phyloP scores from a whole-genome alignment of 148 eudicot genomes.

The Cornus florida region DNA sequence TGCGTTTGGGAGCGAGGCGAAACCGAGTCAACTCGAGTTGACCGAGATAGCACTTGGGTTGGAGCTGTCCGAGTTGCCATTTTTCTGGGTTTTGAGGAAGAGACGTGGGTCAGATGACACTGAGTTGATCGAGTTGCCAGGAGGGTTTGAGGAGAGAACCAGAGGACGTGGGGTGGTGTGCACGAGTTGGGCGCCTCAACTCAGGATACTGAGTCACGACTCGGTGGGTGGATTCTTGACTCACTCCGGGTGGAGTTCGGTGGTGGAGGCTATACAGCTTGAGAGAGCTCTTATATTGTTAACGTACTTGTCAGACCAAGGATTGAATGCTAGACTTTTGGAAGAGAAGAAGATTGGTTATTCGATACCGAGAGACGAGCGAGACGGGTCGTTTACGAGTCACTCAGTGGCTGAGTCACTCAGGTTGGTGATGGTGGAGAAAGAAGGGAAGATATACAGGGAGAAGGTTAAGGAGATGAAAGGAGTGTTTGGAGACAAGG shows the following conservation, averaged over 20 bases:
- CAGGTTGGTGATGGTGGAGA: slow-evolving; percentile 8
- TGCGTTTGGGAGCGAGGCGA: slow-evolving; percentile 26
- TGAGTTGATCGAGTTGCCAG: too few relatives aligned
- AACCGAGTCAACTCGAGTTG: slow-evolving; percentile 14
- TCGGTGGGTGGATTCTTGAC: slow-evolving; percentile 15
- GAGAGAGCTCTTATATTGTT: slow-evolving; percentile 14
- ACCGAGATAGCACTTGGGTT: slow-evolving; percentile 24
- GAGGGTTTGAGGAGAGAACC: slow-evolving; percentile 5
- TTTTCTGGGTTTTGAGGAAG: slow-evolving; percentile 11
- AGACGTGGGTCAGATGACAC: neutral
- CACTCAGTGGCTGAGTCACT: slow-evolving; percentile 19
- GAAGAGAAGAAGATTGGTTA: slow-evolving; percentile 9
- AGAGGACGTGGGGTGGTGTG: slow-evolving; percentile 11
- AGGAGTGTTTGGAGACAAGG: slow-evolving; percentile 5
- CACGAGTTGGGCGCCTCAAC: slow-evolving; percentile 23
- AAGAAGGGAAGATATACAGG: neutral
- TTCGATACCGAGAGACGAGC: slow-evolving; percentile 14
- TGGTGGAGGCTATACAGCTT: slow-evolving; percentile 5
- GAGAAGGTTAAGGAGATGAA: slow-evolving; percentile 1
- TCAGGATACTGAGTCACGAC: slow-evolving; percentile 16
- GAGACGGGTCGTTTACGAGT: slow-evolving; percentile 9
- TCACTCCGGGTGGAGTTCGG: slow-evolving; percentile 18
- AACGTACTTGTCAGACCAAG: slow-evolving; percentile 13
- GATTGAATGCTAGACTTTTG: slow-evolving; percentile 17
- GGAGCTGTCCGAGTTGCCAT: slow-evolving; percentile 8